These are phyloP conservation scores for Rhizoclosmatium globosum DNA, from an alignment of 192 early-diverging fungal species.

Conservation along the genomic window DNA sequence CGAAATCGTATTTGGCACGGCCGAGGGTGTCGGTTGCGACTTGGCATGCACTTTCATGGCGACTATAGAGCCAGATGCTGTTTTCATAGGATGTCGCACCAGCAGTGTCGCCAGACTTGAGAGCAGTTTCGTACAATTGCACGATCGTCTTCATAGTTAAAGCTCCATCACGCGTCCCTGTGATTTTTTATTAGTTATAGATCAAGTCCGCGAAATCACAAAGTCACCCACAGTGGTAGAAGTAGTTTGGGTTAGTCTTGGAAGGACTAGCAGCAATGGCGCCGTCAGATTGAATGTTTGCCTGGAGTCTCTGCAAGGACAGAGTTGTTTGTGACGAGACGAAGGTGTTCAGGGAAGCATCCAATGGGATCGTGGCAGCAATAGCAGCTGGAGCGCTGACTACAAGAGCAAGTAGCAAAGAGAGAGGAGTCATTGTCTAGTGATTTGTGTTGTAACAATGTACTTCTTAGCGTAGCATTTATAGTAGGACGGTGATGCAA, in stretches of 20 bases:
- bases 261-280: neutral
- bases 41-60: slow-evolving; percentile 15
- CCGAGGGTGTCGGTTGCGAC: slow-evolving; percentile 46
- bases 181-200: too few relatives aligned
- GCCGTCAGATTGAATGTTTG: slow-evolving; percentile 1
- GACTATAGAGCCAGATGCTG: slow-evolving; percentile 51
- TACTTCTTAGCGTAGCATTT: too few relatives aligned
- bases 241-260: neutral
- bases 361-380: neutral
- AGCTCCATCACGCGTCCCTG: slow-evolving; percentile 64
- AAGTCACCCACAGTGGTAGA: slow-evolving; percentile 1
- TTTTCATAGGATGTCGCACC: slow-evolving; percentile 27
- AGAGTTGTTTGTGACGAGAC: neutral
- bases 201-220: too few relatives aligned
- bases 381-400: neutral
- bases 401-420: neutral
- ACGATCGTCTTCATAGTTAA: slow-evolving; percentile 62
- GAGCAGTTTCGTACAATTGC: slow-evolving; percentile 1
- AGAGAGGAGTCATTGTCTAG: too few relatives aligned
- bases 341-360: neutral
- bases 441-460: too few relatives aligned
- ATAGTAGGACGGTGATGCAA: too few relatives aligned
- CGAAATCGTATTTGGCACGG: slow-evolving; percentile 71
- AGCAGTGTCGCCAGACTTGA: neutral
- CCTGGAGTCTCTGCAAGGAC: neutral